Evolutionary conservation across 2,329 filamentous ascomycete species (phyloP), one percentile per base, ranked within the genome.

Genomic region (Monosporascus sp.): DNA sequence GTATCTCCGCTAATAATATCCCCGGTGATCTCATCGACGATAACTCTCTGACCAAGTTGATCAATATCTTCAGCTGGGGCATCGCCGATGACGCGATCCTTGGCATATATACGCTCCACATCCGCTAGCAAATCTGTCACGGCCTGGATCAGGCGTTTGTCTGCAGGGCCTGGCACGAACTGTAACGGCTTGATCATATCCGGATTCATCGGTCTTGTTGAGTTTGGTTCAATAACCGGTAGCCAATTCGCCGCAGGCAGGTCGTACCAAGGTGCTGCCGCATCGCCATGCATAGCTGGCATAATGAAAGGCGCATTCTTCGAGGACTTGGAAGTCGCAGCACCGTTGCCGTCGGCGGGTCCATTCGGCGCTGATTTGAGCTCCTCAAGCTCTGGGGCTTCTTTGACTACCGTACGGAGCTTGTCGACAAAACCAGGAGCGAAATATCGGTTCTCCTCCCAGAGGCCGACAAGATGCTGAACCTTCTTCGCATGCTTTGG

Each of bases 221-320:
- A 91, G 64, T 93, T 87, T 5, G 87, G 88, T 40, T 88, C 82
- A 55, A 96, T 84, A 52, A 88, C 86, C 5, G 88, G 88, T 47
- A 96, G 80, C 76, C 92, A 86, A 59, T 90, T 93, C 2, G 84
- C 87, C 1, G 90, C 90, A 0, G 91, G 91, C 1, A 95, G 75
- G 59, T 96, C 90, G 71, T 91, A 88, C 82, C 87, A 96, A 0
- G 87, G 84, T 4, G 80, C 84, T 0, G 82, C 80, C 2, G 79
- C 72, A 65, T 95, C 89, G 41, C 91, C 91, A 67, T 96, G 91
- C 52, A 81, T 82, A 1, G 87, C 77, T 20, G 91, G 91, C 69
- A 96, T 80, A 27, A 87, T 70, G 64, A 84, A 93, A 0, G 88
- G 87, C 1, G 73, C 73, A 55, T 86, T 77, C 61, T 82, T 86